Conservation (phyloP, 768 basidiomycete genomes). For the Asterophora lycoperdoides region DNA sequence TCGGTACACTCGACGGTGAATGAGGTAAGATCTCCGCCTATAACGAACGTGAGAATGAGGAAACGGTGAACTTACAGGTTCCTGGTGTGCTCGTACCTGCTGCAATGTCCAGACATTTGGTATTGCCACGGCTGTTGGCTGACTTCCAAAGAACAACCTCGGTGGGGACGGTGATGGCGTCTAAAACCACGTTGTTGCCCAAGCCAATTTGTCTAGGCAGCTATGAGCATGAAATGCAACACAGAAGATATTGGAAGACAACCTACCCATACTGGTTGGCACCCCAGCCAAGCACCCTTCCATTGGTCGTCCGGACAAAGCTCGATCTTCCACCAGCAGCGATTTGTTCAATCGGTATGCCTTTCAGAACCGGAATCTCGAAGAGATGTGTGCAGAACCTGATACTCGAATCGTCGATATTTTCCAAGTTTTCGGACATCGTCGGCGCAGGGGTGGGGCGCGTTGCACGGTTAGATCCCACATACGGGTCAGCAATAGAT, state of each 20-base stretch:
- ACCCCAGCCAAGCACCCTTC: slow-evolving; percentile 83
- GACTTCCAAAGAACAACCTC: slow-evolving; percentile 74
- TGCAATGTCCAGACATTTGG: slow-evolving; percentile 59
- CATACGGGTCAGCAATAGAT: slow-evolving; percentile 46
- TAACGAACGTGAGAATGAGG: slow-evolving; percentile 1
- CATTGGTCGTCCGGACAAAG: slow-evolving; percentile 62
- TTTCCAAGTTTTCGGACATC: slow-evolving; percentile 29
- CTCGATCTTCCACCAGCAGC: slow-evolving; percentile 71
- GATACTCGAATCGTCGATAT: slow-evolving; percentile 40
- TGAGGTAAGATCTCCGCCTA: slow-evolving; percentile 73
- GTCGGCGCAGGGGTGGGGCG: slow-evolving; percentile 27
- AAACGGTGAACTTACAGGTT: neutral
- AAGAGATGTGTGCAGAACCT: slow-evolving; percentile 66
- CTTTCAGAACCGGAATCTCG: slow-evolving; percentile 71
- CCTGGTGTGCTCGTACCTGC: slow-evolving; percentile 44
- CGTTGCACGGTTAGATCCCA: slow-evolving; percentile 39
- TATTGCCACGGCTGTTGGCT: slow-evolving; percentile 43
- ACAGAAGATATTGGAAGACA: neutral
- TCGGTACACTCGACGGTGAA: slow-evolving; percentile 62
- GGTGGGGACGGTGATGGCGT: slow-evolving; percentile 75
- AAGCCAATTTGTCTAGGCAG: slow-evolving; percentile 71
- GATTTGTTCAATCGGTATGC: slow-evolving; percentile 60
- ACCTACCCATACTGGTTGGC: slow-evolving; percentile 81
- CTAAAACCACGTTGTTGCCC: slow-evolving; percentile 56
- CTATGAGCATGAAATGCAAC: neutral